Conservation (phyloP, 2,329 filamentous ascomycete species). For the Penicillium sp. region DNA sequence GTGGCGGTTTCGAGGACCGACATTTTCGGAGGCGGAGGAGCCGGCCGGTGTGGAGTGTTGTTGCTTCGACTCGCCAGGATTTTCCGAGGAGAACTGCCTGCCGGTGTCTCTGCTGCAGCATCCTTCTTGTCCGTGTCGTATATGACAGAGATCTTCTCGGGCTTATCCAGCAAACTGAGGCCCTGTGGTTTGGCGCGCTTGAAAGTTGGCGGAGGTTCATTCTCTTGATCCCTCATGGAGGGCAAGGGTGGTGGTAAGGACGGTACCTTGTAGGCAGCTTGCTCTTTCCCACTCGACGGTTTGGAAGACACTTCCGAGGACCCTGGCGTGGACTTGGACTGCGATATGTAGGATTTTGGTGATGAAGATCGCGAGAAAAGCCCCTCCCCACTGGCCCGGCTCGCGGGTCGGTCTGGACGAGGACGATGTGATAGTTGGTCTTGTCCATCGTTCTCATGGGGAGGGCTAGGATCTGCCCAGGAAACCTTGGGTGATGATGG, state of each 20-base stretch:
- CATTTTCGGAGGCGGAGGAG: conserved; percentile 92
- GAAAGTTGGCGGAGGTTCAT: conserved; percentile 75
- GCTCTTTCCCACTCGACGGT: conserved; percentile 50
- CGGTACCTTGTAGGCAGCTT: conserved; percentile 65
- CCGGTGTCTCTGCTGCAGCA: conserved; percentile 52
- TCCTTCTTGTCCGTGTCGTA: conserved; percentile 53
- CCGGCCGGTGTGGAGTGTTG: conserved; percentile 78
- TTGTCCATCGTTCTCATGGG: conserved; percentile 26
- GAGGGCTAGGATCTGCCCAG: conserved; percentile 45
- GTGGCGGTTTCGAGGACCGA: conserved; percentile 92
- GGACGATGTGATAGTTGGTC: conserved; percentile 21
- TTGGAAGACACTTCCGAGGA: conserved; percentile 49
- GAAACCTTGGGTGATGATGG: conserved; percentile 45
- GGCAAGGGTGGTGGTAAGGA: conserved; percentile 65
- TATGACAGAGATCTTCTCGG: conserved; percentile 60
- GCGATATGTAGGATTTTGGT: conserved; percentile 43
- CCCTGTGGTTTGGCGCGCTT: conserved; percentile 65
- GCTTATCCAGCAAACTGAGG: conserved; percentile 62
- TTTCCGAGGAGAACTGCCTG: conserved; percentile 52
- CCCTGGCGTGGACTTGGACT: conserved; percentile 50
- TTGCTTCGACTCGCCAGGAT: conserved; percentile 61
- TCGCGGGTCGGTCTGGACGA: conserved; percentile 33
- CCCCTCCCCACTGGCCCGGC: conserved; percentile 32
- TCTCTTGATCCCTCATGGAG: conserved; percentile 79
- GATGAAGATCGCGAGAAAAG: conserved; percentile 44